A percentile compares a stretch with the other conserved stretches of the same genome.
Evolutionary conservation across 2,329 filamentous ascomycete genomes (phyloP).

Genomic region (Cercospora citrullina): DNA sequence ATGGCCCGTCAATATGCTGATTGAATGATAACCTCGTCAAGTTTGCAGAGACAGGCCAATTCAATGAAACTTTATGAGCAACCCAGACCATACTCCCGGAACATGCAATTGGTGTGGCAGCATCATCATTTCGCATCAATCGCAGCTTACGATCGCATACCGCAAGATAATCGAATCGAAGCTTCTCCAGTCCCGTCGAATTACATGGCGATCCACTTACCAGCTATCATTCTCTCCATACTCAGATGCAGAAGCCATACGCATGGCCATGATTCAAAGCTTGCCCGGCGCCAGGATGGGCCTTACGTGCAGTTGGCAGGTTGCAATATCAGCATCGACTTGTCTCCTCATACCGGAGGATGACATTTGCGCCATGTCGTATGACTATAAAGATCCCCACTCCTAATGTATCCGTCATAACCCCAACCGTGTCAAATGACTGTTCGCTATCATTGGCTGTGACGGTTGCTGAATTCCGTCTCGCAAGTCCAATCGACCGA

Average conservation of each 20-base stretch:
- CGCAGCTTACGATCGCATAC: neutral
- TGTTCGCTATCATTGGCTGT: neutral
- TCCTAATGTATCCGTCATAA: neutral
- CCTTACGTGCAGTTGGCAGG: neutral
- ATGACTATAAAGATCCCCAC: neutral
- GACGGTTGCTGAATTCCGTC: neutral
- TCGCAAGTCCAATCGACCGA: neutral
- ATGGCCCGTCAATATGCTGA: conserved; percentile 17
- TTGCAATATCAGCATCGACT: neutral
- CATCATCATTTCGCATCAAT: neutral
- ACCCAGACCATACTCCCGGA: neutral
- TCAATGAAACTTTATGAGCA: conserved; percentile 21
- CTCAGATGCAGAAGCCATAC: neutral
- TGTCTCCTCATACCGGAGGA: neutral
- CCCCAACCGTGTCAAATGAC: neutral
- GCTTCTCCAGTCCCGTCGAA: neutral
- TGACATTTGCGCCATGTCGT: no score
- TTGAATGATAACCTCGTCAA: conserved; percentile 26
- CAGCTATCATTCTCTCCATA: neutral
- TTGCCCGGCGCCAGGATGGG: no score
- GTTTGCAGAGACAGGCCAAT: conserved; percentile 13
- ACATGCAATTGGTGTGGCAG: neutral
- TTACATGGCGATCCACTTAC: neutral
- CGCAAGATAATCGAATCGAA: neutral
- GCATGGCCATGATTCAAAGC: neutral